Percentiles rank a stretch among this genome's conserved stretches.
These are phyloP conservation scores for Ophiostoma piceae DNA, from an alignment of 2,329 filamentous ascomycete species.

Conservation along the genomic window DNA sequence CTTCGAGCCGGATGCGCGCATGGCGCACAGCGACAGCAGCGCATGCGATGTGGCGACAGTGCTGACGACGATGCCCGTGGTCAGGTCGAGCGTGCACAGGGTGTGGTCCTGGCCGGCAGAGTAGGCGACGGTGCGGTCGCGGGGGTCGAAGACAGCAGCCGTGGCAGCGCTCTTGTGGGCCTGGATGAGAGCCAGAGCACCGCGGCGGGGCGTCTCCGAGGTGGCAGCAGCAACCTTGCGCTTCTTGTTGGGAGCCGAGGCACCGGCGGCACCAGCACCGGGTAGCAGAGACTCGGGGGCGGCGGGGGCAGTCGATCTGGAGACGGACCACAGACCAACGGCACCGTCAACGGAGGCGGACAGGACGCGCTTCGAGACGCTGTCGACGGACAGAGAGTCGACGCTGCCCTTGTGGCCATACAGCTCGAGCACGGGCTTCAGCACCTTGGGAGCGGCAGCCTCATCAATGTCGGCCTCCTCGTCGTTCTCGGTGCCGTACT, in stretches of 20 bases:
- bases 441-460: slow-evolving; percentile 42
- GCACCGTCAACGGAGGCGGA: slow-evolving; percentile 79
- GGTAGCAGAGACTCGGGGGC: slow-evolving; percentile 67
- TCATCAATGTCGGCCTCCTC: slow-evolving; percentile 68
- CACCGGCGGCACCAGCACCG: slow-evolving; percentile 44
- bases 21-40: slow-evolving; percentile 69
- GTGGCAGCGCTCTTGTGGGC: slow-evolving; percentile 65
- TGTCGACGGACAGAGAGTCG: slow-evolving; percentile 67
- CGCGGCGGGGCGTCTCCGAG: slow-evolving; percentile 59
- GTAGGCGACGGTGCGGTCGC: slow-evolving; percentile 84
- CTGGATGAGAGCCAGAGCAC: slow-evolving; percentile 67
- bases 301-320: slow-evolving; percentile 48
- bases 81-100: slow-evolving; percentile 83
- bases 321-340: slow-evolving; percentile 80
- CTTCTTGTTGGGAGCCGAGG: slow-evolving; percentile 57
- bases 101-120: slow-evolving; percentile 88
- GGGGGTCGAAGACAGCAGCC: slow-evolving; percentile 77
- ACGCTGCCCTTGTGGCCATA: slow-evolving; percentile 52
- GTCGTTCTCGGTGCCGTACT: slow-evolving; percentile 66
- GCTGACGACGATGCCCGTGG: slow-evolving; percentile 71
- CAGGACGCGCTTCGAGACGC: slow-evolving; percentile 68
- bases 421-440: slow-evolving; percentile 29
- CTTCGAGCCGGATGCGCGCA: slow-evolving; percentile 42
- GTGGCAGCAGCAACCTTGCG: slow-evolving; percentile 58
- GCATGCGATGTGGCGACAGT: slow-evolving; percentile 79